Conservation (phyloP, 768 basidiomycete species). For the Russula sp. region DNA sequence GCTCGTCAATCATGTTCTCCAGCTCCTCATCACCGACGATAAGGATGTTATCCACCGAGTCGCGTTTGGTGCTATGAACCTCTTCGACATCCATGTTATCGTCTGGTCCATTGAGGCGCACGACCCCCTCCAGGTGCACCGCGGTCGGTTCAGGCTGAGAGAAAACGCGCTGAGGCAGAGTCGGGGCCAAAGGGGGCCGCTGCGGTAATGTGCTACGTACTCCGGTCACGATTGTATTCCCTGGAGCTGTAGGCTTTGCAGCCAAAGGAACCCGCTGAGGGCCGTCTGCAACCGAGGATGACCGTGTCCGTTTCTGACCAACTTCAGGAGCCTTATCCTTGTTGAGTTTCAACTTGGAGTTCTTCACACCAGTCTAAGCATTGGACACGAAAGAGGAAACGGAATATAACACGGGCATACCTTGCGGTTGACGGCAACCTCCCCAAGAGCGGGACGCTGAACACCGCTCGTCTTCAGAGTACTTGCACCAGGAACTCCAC, state of each 20-base stretch:
- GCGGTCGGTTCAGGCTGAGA: constrained; percentile 35
- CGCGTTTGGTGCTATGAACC: constrained; percentile 26
- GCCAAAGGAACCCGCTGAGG: constrained; percentile 67
- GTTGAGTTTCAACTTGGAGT: constrained; percentile 40
- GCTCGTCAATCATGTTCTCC: constrained; percentile 54
- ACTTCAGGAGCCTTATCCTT: constrained; percentile 49
- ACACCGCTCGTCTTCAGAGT: constrained; percentile 45
- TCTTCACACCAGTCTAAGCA: constrained; percentile 11
- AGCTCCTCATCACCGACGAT: constrained; percentile 48
- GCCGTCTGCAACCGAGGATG: constrained; percentile 54
- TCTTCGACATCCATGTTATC: constrained; percentile 61
- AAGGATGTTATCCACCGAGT: constrained; percentile 38
- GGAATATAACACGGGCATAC: constrained; percentile 30
- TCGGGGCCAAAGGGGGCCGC: constrained; percentile 28
- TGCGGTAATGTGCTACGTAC: constrained; percentile 21
- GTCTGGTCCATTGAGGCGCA: constrained; percentile 20
- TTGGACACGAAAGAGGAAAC: constrained; percentile 3
- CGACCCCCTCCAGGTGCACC: constrained; percentile 25
- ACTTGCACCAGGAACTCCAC: constrained; percentile 32
- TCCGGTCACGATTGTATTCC: constrained; percentile 20
- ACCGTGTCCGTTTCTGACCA: constrained; percentile 51
- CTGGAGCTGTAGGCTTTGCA: constrained; percentile 32
- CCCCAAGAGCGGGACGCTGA: constrained; percentile 68
- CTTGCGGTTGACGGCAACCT: constrained; percentile 79
- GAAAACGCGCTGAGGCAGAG: constrained; percentile 34